Base-by-base conservation (phyloP, 352 stramenopile species). In the Peronosclerospora sorghi region DNA sequence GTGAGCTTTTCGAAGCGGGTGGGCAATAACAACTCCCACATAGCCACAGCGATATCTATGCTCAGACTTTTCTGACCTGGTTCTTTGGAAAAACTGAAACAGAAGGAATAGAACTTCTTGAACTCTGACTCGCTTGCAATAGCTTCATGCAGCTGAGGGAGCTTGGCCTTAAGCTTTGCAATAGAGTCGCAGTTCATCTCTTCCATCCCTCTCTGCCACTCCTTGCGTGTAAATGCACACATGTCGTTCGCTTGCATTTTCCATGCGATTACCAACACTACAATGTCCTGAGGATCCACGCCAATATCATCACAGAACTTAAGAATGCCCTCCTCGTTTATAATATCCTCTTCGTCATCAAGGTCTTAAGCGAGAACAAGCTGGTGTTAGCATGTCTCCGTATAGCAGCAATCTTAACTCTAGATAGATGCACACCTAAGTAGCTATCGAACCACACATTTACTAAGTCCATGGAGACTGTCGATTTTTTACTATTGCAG, bases 91-190 rank as follows among this genome's bases (percentile, higher is more conserved):
- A 91, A 94, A 1, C 63, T 64, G 47, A 94, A 94, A 56, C 78
- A 90, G 47, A 92, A 94, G 50, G 65, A 68, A 54, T 94, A 94
- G 27, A 94, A 89, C 45, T 71, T 74, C 54, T 87, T 91, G 54
- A 89, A 91, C 15, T 58, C 43, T 17, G 18, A 29, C 28, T 86
- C 66, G 41, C 46, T 73, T 13, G 59, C 53, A 39, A 89, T 82
- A 19, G 63, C 49, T 26, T 73, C 59, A 29, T 65, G 76, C 26
- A 92, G 46, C 30, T 70, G 55, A 7, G 66, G 56, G 20, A 90
- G 52, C 52, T 80, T 68, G 15, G 43, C 53, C 51, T 73, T 79
- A 4, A 94, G 59, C 54, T 78, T 74, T 7, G 56, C 54, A 8
- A 47, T 37, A 35, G 73, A 86, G 54, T 94, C 80, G 46, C 73